Evolutionary conservation across 2,329 filamentous ascomycete species (phyloP).

Genomic region (Penicillium psychrosexuale): DNA sequence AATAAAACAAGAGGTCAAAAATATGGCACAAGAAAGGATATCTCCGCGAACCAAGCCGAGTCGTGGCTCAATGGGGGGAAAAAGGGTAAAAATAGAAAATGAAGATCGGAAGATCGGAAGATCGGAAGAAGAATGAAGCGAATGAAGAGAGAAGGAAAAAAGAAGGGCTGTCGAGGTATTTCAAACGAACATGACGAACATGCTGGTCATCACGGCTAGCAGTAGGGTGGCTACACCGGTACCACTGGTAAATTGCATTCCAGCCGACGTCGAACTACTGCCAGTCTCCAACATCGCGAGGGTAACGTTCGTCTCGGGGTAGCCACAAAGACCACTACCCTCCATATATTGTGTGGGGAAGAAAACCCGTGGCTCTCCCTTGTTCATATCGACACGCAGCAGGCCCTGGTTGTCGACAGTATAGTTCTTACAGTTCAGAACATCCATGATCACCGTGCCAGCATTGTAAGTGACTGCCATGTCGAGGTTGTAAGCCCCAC

Average conservation of each 20-base stretch:
- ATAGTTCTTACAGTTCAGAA: constrained; percentile 29
- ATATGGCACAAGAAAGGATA: constrained; percentile 8
- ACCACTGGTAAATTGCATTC: background rate
- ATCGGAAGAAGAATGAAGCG: background rate
- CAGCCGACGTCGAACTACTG: background rate
- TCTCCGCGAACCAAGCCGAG: background rate
- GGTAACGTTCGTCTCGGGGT: constrained; percentile 9
- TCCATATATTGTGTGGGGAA: constrained; percentile 27
- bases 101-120: background rate
- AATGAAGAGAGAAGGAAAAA: too few relatives aligned
- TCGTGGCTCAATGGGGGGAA: background rate
- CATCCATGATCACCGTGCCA: constrained; percentile 25
- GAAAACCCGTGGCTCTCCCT: constrained; percentile 32
- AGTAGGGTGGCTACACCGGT: background rate
- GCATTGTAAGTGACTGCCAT: constrained; percentile 30
- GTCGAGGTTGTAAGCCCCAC: constrained; percentile 29
- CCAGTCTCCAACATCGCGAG: constrained; percentile 4
- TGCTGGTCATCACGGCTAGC: background rate
- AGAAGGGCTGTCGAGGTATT: background rate
- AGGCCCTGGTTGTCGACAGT: constrained; percentile 24
- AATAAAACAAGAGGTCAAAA: background rate
- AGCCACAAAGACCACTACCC: constrained; percentile 34
- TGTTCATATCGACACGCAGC: constrained; percentile 29
- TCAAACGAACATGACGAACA: background rate
- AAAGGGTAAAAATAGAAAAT: background rate